These are phyloP conservation scores for Hyphopichia wangnamkhiaoensis DNA, from an alignment of 1,139 yeast species.

Conservation along the genomic window DNA sequence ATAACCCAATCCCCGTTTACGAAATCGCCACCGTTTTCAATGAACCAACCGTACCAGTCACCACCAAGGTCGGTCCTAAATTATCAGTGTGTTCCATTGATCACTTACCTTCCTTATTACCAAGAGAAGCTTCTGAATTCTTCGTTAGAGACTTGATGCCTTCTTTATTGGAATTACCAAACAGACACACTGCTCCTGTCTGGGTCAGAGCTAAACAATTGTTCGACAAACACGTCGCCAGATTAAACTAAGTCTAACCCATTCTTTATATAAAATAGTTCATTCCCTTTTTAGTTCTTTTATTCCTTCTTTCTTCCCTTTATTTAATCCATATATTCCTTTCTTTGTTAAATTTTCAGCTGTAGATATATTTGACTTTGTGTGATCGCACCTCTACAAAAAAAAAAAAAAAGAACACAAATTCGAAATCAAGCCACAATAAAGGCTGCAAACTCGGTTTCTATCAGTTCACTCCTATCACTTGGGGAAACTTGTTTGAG, in stretches of 20 bases:
- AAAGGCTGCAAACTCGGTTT: background rate
- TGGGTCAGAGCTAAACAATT: slow-evolving; percentile 88
- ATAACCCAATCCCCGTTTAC: slow-evolving; percentile 95
- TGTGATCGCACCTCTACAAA: too few species aligned
- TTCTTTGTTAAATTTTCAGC: background rate
- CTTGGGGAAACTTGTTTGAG: too few species aligned
- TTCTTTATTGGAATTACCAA: slow-evolving; percentile 77
- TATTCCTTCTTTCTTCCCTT: too few species aligned
- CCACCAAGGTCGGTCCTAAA: slow-evolving; percentile 77
- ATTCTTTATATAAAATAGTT: too few species aligned
- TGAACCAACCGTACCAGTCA: slow-evolving; percentile 85
- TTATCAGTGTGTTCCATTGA: slow-evolving; percentile 94
- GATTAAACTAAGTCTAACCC: slow-evolving; percentile 47
- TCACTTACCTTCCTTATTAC: slow-evolving; percentile 91
- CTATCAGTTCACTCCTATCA: too few species aligned
- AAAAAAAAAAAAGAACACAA: background rate
- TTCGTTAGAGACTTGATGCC: slow-evolving; percentile 87
- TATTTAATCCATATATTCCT: background rate
- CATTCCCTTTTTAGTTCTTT: too few species aligned
- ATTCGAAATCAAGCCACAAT: background rate
- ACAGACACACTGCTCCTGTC: slow-evolving; percentile 79
- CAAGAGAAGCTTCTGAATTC: slow-evolving; percentile 95
- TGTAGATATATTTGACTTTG: background rate
- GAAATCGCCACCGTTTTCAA: slow-evolving; percentile 84
- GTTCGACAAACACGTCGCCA: slow-evolving; percentile 79